phyloP scores from a whole-genome alignment of 1,139 yeast genomes.

The Pichia sp. region DNA sequence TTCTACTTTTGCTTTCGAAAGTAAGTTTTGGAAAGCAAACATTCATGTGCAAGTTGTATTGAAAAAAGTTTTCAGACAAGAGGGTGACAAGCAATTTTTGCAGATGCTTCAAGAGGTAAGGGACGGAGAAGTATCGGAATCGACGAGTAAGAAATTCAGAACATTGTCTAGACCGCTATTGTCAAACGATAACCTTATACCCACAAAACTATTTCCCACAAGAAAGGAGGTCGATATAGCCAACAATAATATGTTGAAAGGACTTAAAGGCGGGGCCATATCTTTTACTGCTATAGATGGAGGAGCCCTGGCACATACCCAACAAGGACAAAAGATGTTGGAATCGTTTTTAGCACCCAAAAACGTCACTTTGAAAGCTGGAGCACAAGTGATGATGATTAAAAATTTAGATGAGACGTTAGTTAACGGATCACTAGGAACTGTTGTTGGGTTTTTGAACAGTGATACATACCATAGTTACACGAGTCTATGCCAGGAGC shows the following conservation, averaged over 20 bases:
- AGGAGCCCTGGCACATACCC: conserved; percentile 49
- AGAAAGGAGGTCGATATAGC: conserved; percentile 81
- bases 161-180: conserved; percentile 52
- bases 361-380: conserved; percentile 58
- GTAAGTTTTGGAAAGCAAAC: conserved; percentile 64
- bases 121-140: conserved; percentile 56
- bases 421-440: conserved; percentile 92
- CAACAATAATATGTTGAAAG: conserved; percentile 51
- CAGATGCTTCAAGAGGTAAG: conserved; percentile 87
- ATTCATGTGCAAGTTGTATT: conserved; percentile 65
- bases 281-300: conserved; percentile 58
- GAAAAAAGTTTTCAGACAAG: conserved; percentile 84
- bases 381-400: conserved; percentile 95
- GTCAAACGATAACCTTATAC: conserved; percentile 65
- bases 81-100: conserved; percentile 72
- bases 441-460: conserved; percentile 69
- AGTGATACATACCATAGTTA: conserved; percentile 46
- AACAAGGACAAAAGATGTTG: conserved; percentile 41
- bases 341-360: conserved; percentile 72
- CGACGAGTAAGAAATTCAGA: conserved; percentile 52
- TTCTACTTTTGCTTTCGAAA: conserved; percentile 69
- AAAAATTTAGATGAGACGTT: conserved; percentile 82
- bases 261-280: conserved; percentile 45
- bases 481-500: conserved; percentile 27
- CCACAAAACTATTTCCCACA: conserved; percentile 85